Conservation (phyloP, 768 basidiomycete genomes). For the Dentipellis fragilis region DNA sequence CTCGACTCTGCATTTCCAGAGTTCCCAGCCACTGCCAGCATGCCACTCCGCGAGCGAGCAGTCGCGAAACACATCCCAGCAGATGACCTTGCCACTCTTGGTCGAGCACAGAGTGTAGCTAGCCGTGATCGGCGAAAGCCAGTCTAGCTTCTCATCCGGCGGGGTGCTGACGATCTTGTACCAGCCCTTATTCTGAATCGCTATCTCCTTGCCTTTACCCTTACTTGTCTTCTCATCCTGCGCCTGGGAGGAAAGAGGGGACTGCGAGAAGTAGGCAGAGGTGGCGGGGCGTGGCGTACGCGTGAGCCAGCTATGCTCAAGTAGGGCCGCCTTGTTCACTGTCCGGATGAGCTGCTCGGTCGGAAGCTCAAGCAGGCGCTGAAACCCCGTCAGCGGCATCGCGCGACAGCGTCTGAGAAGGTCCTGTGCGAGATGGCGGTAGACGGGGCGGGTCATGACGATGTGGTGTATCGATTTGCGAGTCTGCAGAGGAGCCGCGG, state of each 20-base stretch:
- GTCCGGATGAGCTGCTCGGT: slow-evolving; percentile 51
- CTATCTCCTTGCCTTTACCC: slow-evolving; percentile 27
- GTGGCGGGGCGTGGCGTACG: slow-evolving; percentile 45
- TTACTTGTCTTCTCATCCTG: neutral
- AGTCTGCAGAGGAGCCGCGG: slow-evolving; percentile 29
- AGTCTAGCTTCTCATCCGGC: slow-evolving; percentile 61
- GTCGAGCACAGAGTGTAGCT: slow-evolving; percentile 72
- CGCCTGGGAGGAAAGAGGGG: slow-evolving; percentile 14
- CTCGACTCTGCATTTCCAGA: slow-evolving; percentile 74
- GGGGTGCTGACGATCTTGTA: slow-evolving; percentile 62
- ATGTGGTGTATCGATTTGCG: slow-evolving; percentile 53
- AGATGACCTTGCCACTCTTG: slow-evolving; percentile 65
- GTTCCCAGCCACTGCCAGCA: slow-evolving; percentile 49
- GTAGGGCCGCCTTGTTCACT: slow-evolving; percentile 51
- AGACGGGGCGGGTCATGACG: slow-evolving; percentile 56
- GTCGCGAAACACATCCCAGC: slow-evolving; percentile 64
- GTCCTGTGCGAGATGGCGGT: slow-evolving; percentile 51
- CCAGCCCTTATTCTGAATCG: slow-evolving; percentile 30
- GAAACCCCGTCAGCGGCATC: slow-evolving; percentile 60
- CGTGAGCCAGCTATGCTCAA: slow-evolving; percentile 53
- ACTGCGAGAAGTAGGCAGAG: slow-evolving; percentile 18
- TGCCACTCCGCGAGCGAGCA: slow-evolving; percentile 60
- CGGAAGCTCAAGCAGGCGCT: slow-evolving; percentile 54
- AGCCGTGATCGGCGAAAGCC: slow-evolving; percentile 69
- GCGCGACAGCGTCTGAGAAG: slow-evolving; percentile 59